Evolutionary conservation across 805 yeast species (phyloP).

Genomic region (Saturnispora halmiae): DNA sequence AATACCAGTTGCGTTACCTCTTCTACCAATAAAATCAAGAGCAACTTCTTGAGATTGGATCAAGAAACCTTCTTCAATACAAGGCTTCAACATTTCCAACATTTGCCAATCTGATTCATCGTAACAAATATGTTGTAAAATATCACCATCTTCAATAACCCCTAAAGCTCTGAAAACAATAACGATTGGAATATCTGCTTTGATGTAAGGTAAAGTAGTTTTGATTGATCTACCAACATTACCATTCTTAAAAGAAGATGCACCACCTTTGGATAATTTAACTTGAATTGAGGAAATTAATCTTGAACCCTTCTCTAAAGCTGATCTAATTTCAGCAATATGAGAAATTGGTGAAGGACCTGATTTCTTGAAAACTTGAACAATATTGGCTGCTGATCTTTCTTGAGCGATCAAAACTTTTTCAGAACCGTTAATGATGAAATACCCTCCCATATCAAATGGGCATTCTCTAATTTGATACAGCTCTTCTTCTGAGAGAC

Average conservation of each 20-base stretch:
- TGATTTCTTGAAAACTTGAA: conserved; percentile 95
- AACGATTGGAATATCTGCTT: conserved; percentile 94
- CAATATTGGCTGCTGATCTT: conserved; percentile 96
- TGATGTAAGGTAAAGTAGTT: conserved; percentile 93
- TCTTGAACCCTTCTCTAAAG: conserved; percentile 94
- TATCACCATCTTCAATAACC: conserved; percentile 98
- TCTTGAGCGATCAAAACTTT: conserved; percentile 98
- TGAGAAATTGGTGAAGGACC: conserved; percentile 96
- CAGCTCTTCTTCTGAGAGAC: conserved; percentile 83
- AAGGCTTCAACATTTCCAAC: conserved; percentile 98
- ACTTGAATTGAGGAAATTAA: conserved; percentile 90
- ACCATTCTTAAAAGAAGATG: conserved; percentile 38
- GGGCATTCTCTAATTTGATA: conserved; percentile 97
- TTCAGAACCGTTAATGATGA: conserved; percentile 96
- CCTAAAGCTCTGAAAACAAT: conserved; percentile 97
- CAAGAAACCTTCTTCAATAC: conserved; percentile 98
- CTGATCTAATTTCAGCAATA: conserved; percentile 93
- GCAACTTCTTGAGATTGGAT: conserved; percentile 98
- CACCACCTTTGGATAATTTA: conserved; percentile 56
- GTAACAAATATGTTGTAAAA: conserved; percentile 94
- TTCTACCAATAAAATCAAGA: conserved; percentile 93
- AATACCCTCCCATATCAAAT: conserved; percentile 99
- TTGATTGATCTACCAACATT: conserved; percentile 73
- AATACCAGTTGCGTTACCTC: conserved; percentile 95
- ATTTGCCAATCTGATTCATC: conserved; percentile 98